Conservation (phyloP, 2,329 filamentous ascomycete genomes). For the Nothophaeocryptopus gaeumannii region DNA sequence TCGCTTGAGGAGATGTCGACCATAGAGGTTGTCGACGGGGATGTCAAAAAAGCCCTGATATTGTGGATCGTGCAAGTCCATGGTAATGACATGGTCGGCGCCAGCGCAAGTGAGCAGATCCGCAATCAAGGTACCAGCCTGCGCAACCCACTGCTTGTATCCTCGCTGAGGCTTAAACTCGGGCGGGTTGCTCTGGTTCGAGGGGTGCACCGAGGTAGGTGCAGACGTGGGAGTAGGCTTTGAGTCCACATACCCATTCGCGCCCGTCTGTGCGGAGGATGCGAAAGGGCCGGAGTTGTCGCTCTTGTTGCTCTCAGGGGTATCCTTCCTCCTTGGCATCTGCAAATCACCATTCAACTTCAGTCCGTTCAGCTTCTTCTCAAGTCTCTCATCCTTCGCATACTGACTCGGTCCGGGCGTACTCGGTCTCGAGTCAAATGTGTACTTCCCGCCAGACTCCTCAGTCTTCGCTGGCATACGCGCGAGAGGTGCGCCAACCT, state of each 20-base stretch:
- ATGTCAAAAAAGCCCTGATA: conserved; percentile 99
- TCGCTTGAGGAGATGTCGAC: conserved; percentile 66
- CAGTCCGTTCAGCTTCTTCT: conserved; percentile 70
- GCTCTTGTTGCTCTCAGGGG: conserved; percentile 32
- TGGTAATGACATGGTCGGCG: conserved; percentile 94
- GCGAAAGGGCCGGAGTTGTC: conserved; percentile 23
- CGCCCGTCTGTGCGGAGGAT: not conserved
- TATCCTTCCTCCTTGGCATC: conserved; percentile 29
- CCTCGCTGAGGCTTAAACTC: conserved; percentile 78
- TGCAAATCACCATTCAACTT: conserved; percentile 44
- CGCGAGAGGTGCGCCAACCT: conserved; percentile 81
- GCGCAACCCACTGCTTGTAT: conserved; percentile 98
- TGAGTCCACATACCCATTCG: conserved; percentile 6
- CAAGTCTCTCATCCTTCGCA: conserved; percentile 45
- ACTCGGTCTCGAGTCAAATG: conserved; percentile 86
- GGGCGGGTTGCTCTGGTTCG: conserved; percentile 49
- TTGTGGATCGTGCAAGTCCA: conserved; percentile 94
- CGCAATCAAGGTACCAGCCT: conserved; percentile 90
- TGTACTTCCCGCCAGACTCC: conserved; percentile 60
- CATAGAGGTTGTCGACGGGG: conserved; percentile 96
- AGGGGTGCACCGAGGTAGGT: conserved; percentile 36
- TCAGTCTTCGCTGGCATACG: conserved; percentile 61
- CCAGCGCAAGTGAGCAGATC: conserved; percentile 93
- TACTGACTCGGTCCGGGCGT: conserved; percentile 73
- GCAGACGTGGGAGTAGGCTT: conserved; percentile 13